Evolutionary conservation across 768 basidiomycete genomes (phyloP).

Genomic region (Pleurotus giganteus): DNA sequence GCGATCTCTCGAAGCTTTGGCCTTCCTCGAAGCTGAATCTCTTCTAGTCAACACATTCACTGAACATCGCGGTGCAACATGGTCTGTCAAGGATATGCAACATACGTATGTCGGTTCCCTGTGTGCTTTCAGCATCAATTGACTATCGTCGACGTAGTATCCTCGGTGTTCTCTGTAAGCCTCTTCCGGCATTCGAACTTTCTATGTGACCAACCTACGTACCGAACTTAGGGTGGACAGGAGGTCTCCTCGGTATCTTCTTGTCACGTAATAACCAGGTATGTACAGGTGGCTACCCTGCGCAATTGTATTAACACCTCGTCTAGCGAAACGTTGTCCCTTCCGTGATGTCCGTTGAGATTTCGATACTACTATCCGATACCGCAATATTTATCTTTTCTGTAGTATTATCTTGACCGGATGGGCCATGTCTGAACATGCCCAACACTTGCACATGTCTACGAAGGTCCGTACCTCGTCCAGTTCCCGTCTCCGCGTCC

Average conservation of each 20-base stretch:
- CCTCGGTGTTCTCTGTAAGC: constrained; percentile 69
- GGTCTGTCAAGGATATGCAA: constrained; percentile 95
- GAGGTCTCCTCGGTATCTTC: constrained; percentile 85
- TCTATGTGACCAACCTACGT: constrained; percentile 4
- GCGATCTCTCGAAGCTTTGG: not conserved
- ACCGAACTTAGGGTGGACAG: constrained; percentile 74
- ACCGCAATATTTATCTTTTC: not conserved
- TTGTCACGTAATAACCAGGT: constrained; percentile 78
- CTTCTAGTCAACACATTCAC: constrained; percentile 85
- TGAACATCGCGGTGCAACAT: constrained; percentile 75
- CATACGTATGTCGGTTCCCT: constrained; percentile 64
- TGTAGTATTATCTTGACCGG: constrained; percentile 84
- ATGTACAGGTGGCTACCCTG: constrained; percentile 14
- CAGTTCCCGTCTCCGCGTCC: not conserved
- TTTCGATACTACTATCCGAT: not conserved
- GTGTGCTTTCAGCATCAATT: not conserved
- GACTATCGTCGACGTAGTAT: constrained; percentile 41
- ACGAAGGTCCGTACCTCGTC: constrained; percentile 52
- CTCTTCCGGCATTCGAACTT: not conserved
- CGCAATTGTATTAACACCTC: not conserved
- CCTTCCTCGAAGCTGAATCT: not conserved
- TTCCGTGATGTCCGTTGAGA: not conserved
- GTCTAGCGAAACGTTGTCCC: constrained; percentile 66
- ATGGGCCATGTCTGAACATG: constrained; percentile 91
- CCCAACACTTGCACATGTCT: constrained; percentile 80